Percentiles rank a stretch among this genome's conserved stretches.
phyloP scores from a whole-genome alignment of 2,329 filamentous ascomycete species.

The Huntiella moniliformis region DNA sequence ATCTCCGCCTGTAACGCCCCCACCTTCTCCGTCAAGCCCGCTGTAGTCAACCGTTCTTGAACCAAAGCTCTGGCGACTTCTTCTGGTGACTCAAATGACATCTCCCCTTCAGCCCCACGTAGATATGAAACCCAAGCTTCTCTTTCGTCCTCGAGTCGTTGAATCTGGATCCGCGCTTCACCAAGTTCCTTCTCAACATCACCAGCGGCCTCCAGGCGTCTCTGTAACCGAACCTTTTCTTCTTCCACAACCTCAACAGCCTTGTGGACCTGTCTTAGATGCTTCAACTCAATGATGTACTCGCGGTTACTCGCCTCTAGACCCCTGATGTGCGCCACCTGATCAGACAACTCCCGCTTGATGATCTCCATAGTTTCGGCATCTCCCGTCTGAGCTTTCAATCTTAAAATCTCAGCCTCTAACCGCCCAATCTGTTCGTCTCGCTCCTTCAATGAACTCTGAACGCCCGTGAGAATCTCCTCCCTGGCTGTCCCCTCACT shows the following conservation, averaged over 20 bases:
- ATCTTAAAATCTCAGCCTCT: constrained; percentile 63
- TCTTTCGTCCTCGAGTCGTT: constrained; percentile 75
- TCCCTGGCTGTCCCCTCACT: constrained; percentile 39
- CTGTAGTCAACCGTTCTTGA: constrained; percentile 61
- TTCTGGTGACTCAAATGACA: constrained; percentile 74
- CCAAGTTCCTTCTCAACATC: constrained; percentile 56
- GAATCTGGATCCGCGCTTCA: constrained; percentile 64
- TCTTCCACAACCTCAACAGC: constrained; percentile 90
- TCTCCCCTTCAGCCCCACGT: constrained; percentile 33
- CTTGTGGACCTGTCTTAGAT: constrained; percentile 62
- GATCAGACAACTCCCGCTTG: constrained; percentile 73
- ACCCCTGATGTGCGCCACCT: constrained; percentile 75
- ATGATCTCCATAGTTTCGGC: constrained; percentile 71
- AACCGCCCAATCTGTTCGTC: constrained; percentile 55
- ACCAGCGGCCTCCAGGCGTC: constrained; percentile 56
- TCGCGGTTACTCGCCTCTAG: constrained; percentile 68
- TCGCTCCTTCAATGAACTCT: constrained; percentile 47
- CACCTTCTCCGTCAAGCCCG: constrained; percentile 61
- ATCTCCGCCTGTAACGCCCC: constrained; percentile 65
- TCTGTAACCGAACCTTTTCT: constrained; percentile 70
- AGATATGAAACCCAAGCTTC: constrained; percentile 75
- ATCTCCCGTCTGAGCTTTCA: constrained; percentile 77
- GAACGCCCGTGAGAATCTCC: constrained; percentile 36
- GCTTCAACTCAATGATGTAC: constrained; percentile 60
- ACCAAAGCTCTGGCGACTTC: constrained; percentile 69